Conservation (phyloP, 1,284 basidiomycete genomes). For the Ganoderma sinense region DNA sequence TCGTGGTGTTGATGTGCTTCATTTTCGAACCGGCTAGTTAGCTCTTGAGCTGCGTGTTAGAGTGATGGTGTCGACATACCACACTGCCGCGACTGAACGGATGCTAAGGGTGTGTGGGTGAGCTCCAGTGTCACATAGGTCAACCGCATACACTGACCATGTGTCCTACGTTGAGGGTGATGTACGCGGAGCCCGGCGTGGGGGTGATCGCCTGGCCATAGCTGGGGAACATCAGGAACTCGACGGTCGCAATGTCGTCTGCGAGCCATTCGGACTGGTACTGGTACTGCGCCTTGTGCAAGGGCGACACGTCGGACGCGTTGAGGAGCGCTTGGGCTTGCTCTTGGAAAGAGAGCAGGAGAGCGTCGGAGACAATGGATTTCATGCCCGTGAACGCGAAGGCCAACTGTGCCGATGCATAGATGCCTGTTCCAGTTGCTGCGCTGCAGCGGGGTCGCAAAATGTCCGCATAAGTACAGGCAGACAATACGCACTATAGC, state of each 20-base stretch:
- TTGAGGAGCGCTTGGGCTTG: neutral
- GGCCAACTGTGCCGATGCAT: constrained; percentile 3
- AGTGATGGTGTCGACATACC: neutral
- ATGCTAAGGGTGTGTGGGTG: neutral
- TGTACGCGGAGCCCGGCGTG: constrained; percentile 3
- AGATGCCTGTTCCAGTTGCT: constrained; percentile 16
- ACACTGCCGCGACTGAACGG: constrained; percentile 15
- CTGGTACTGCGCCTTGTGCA: constrained; percentile 18
- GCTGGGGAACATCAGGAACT: constrained; percentile 21
- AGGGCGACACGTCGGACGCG: constrained; percentile 6
- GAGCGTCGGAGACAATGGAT: neutral
- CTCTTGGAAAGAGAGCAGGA: constrained; percentile 1
- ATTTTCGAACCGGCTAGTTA: neutral
- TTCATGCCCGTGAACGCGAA: constrained; percentile 12
- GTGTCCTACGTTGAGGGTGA: constrained; percentile 12
- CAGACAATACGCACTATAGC: constrained; percentile 12
- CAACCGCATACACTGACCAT: neutral
- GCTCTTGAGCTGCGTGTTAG: neutral
- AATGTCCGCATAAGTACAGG: neutral
- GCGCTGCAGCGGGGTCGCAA: neutral
- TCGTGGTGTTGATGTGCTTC: constrained; percentile 18
- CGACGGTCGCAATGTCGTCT: constrained; percentile 11
- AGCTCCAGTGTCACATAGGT: neutral
- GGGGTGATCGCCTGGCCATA: constrained; percentile 9
- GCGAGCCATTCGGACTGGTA: constrained; percentile 20